A percentile compares a stretch with the other conserved stretches of the same genome.
phyloP scores from a whole-genome alignment of 2,329 filamentous ascomycete species.

The Colletotrichum tropicale region DNA sequence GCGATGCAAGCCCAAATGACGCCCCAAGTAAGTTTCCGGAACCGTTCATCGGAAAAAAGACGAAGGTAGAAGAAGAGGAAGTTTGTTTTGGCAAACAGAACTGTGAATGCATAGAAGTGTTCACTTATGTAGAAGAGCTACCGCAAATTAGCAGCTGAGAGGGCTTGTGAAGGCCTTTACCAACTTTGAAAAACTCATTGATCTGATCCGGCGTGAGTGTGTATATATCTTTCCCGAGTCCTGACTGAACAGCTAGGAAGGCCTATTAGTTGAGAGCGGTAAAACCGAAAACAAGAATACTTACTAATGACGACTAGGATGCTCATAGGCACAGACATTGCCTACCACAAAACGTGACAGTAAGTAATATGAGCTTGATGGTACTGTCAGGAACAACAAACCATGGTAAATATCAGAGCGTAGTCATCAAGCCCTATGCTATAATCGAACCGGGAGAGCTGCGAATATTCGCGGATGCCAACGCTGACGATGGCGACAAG shows the following conservation, averaged over 20 bases:
- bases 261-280: not conserved
- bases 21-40: conserved; percentile 40
- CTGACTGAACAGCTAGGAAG: conserved; percentile 26
- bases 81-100: conserved; percentile 48
- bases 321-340: conserved; percentile 8
- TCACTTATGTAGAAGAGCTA: conserved; percentile 41
- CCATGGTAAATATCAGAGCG: conserved; percentile 1
- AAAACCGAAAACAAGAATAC: not conserved
- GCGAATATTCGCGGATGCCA: not conserved
- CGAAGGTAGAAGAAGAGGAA: conserved; percentile 57
- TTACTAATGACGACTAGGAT: not conserved
- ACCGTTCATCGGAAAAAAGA: conserved; percentile 44
- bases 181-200: conserved; percentile 34
- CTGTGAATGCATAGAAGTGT: conserved; percentile 43
- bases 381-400: not conserved
- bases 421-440: conserved; percentile 1
- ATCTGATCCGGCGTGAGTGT: conserved; percentile 42
- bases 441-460: not conserved
- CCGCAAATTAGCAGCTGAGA: not conserved
- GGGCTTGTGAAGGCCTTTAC: not conserved
- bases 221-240: conserved; percentile 52
- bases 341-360: not conserved
- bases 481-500: not conserved
- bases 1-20: conserved; percentile 38
- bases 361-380: not conserved